Percentiles rank a stretch among this genome's conserved stretches.
These are phyloP conservation scores for Carnegiea gigantea DNA, from an alignment of 179 eudicot genomes.

Conservation along the genomic window DNA sequence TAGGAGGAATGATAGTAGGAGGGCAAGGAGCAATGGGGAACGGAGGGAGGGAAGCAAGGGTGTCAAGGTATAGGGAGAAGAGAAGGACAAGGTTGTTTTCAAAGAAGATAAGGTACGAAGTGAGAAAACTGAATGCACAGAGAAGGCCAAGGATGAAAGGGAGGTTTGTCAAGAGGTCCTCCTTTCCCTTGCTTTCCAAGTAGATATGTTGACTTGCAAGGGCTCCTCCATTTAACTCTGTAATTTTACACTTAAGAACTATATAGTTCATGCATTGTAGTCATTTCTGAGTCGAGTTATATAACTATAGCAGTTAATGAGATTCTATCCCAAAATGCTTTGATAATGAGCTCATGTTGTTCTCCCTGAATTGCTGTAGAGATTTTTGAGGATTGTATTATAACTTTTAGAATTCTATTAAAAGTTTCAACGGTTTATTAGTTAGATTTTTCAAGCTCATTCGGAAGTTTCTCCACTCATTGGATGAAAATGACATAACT, in stretches of 20 bases:
- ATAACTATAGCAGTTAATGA: background rate
- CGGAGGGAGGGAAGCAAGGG: conserved; percentile 78
- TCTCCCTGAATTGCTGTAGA: too few species aligned
- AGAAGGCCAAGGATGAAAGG: conserved; percentile 92
- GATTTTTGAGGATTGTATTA: too few species aligned
- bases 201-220: background rate
- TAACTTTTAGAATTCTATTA: too few species aligned
- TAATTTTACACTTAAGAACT: background rate
- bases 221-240: background rate
- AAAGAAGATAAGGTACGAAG: conserved; percentile 86
- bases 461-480: too few species aligned
- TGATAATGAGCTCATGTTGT: too few species aligned
- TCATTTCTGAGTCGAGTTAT: background rate
- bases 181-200: conserved; percentile 30
- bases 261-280: background rate
- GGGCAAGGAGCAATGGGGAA: conserved; percentile 34
- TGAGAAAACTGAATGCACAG: conserved; percentile 80
- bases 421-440: too few species aligned
- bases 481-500: too few species aligned
- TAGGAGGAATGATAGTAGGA: conserved; percentile 8
- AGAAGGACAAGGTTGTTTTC: conserved; percentile 71
- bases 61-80: conserved; percentile 78
- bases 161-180: conserved; percentile 65
- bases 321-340: too few species aligned
- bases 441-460: too few species aligned